These are phyloP conservation scores for Neurospora tetraspora DNA, from an alignment of 495 filamentous ascomycete genomes.

Conservation along the genomic window DNA sequence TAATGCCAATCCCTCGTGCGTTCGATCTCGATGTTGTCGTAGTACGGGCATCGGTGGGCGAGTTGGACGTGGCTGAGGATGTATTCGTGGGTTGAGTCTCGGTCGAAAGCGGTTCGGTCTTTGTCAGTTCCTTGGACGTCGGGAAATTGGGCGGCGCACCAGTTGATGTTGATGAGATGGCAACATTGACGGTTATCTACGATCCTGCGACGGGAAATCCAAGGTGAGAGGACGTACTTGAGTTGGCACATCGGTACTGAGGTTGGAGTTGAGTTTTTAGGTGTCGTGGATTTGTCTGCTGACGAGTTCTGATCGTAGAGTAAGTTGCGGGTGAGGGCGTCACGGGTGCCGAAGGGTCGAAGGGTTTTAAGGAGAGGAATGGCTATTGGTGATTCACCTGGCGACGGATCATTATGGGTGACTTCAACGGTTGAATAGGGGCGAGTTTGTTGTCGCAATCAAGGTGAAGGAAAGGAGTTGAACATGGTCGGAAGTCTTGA, in stretches of 20 bases:
- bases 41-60: neutral
- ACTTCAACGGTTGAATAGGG: neutral
- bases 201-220: neutral
- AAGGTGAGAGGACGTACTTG: neutral
- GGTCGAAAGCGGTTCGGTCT: neutral
- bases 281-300: neutral
- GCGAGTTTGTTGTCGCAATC: neutral
- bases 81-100: neutral
- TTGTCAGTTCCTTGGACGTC: neutral
- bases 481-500: neutral
- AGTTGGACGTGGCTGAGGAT: neutral
- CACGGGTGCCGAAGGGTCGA: neutral
- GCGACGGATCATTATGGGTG: neutral
- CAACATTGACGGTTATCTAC: neutral
- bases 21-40: neutral
- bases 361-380: neutral
- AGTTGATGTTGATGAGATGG: neutral
- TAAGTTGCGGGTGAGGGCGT: neutral
- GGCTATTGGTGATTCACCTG: neutral
- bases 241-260: neutral
- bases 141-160: neutral
- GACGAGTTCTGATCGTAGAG: neutral
- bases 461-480: neutral
- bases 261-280: neutral
- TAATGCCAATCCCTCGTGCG: neutral